Conservation (phyloP, 2,329 filamentous ascomycete genomes). For the Orbilia oligospora region DNA sequence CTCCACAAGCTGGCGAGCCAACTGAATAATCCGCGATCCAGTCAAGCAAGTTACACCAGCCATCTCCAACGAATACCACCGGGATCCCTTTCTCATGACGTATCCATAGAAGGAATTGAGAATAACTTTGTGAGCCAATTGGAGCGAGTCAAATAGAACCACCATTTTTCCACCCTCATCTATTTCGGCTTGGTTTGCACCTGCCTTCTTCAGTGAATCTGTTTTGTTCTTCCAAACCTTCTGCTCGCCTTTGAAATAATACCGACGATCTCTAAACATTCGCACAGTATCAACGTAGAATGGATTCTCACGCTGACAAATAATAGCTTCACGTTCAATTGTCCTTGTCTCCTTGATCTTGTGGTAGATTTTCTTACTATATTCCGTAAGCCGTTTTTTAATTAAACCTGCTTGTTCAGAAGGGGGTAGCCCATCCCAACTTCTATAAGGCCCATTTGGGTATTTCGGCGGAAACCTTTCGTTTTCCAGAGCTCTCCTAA, state of each 20-base stretch:
- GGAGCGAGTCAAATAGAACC: conserved; percentile 92
- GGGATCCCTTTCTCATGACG: conserved; percentile 98
- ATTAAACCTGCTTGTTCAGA: conserved; percentile 87
- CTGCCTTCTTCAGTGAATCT: conserved; percentile 84
- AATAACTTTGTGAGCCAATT: conserved; percentile 98
- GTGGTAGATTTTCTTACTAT: conserved; percentile 99
- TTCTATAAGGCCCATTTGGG: conserved; percentile 78
- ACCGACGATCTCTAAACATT: conserved; percentile 95
- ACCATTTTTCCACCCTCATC: conserved; percentile 99
- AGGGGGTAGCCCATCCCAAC: conserved; percentile 82
- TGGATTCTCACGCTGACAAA: conserved; percentile 96
- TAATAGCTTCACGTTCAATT: conserved; percentile 94
- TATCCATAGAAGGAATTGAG: conserved; percentile 99
- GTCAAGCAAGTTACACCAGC: conserved; percentile 97
- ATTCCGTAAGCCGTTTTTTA: conserved; percentile 89
- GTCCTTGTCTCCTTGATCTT: conserved; percentile 97
- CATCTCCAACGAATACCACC: conserved; percentile 99
- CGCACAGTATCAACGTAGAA: conserved; percentile 98
- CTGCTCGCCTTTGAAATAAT: conserved; percentile 98
- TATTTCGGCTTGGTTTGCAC: conserved; percentile 81
- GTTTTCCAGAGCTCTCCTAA: conserved; percentile 88
- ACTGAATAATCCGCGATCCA: conserved; percentile 94
- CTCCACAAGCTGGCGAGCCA: conserved; percentile 93
- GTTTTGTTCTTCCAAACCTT: conserved; percentile 99
- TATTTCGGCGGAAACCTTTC: conserved; percentile 88